Conservation (phyloP, 208 protist species). For the Trypanosoma boissoni region DNA sequence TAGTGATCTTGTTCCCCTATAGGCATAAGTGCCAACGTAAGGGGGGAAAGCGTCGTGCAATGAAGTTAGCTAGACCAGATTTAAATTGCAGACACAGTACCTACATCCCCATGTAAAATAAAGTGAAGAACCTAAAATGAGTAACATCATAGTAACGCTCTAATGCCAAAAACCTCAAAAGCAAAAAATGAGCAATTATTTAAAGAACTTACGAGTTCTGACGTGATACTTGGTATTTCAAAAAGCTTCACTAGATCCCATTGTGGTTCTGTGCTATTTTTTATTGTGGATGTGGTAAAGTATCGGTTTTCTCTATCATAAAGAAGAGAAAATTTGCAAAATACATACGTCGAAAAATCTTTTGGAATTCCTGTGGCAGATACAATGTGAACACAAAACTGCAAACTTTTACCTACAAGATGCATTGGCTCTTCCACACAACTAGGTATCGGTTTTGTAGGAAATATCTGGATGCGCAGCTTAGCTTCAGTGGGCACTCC, state of each 20-base stretch:
- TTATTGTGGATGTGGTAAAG: slow-evolving; percentile 50
- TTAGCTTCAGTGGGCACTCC: slow-evolving; percentile 35
- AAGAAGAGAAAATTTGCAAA: slow-evolving; percentile 62
- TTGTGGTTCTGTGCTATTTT: slow-evolving; percentile 36
- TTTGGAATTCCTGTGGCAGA: slow-evolving; percentile 54
- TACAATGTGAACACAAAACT: slow-evolving; percentile 69
- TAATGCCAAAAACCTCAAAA: slow-evolving; percentile 81
- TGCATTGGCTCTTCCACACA: slow-evolving; percentile 29
- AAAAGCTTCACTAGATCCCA: slow-evolving; percentile 73
- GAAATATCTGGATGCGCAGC: slow-evolving; percentile 62
- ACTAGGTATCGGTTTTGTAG: slow-evolving; percentile 16
- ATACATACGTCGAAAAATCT: slow-evolving; percentile 33
- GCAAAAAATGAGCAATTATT: slow-evolving; percentile 48
- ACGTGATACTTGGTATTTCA: slow-evolving; percentile 45
- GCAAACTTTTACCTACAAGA: slow-evolving; percentile 39
- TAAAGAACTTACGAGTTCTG: slow-evolving; percentile 49
- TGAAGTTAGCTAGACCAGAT: no score
- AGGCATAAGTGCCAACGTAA: no score
- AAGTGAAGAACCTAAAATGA: background rate
- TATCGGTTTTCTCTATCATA: slow-evolving; percentile 54
- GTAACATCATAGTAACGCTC: slow-evolving; percentile 21
- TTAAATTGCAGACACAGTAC: no score
- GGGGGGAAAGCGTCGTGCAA: no score
- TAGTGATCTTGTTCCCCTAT: no score
- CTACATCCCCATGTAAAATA: no score